Base-by-base conservation (phyloP, 139 green algal genomes). In the Chlorella sorokiniana region DNA sequence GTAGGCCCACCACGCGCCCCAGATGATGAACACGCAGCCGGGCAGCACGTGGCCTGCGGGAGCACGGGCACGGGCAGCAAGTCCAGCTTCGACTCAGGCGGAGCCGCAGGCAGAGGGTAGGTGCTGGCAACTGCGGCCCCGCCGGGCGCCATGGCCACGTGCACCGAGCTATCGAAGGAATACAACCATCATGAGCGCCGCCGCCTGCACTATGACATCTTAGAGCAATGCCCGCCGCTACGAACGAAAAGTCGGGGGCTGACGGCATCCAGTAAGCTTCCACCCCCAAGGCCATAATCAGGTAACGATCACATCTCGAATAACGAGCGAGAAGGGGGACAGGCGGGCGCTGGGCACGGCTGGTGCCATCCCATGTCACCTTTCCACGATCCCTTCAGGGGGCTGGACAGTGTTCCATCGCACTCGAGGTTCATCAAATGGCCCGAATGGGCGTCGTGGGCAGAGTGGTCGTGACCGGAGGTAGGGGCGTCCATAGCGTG, bases 1-100 rank as follows among this genome's bases (percentile, higher is more conserved):
- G 42, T 68, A 83, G 38, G 68, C 40, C 83, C 76, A 84, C 76
- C 77, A 84, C 18, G 52, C 38, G 40, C 83, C 83, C 83, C 83
- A 87, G 22, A 83, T 33, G 33, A 77, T 62, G 70, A 86, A 83
- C 35, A 83, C 1, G 1, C 33, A 16, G 51, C 81, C 81, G 29
- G 81, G 81, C 9, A 78, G 59, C 9, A 86, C 64, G 61, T 86
- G 81, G n/a, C 81, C 81, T 71, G 69, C 67, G 4, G 22, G 52
- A 27, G 37, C 16, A 31, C 6, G 54, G 7, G 25, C 0, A 18
- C 1, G 33, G 33, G n/a, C 3, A 33, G 31, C 25, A 42, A 18
- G 68, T 2, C 9, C 27, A 25, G 9, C 10, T 18, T 33, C 38
- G 14, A 38, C 61, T 68, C 4, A 11, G n/a, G 62, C 62, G 27